Conservation (phyloP, 257 asterid genomes). For the Ajuga chamaepitys region DNA sequence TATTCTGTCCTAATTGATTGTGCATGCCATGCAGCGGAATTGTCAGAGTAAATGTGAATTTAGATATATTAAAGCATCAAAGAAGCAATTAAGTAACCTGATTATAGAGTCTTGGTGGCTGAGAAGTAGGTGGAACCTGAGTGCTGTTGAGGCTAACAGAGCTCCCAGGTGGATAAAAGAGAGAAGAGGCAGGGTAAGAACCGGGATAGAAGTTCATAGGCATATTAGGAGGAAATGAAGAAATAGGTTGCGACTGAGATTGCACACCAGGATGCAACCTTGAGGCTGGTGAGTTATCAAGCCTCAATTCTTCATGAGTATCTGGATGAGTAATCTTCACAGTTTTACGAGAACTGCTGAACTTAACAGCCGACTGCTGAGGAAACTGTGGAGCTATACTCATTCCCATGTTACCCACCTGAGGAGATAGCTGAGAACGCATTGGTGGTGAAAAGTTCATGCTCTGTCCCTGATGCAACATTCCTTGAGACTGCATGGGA, state of each 20-base stretch:
- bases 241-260: slow-evolving; percentile 57
- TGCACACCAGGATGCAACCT: slow-evolving; percentile 54
- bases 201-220: slow-evolving; percentile 37
- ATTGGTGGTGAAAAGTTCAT: slow-evolving; percentile 56
- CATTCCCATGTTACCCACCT: slow-evolving; percentile 65
- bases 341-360: slow-evolving; percentile 41
- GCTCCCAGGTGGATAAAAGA: slow-evolving; percentile 34
- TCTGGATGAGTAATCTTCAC: slow-evolving; percentile 86
- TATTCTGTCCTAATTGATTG: neutral
- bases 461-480: slow-evolving; percentile 69
- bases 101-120: slow-evolving; percentile 41
- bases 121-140: slow-evolving; percentile 44
- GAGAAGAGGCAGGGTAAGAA: slow-evolving; percentile 42
- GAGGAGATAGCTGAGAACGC: slow-evolving; percentile 57
- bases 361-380: slow-evolving; percentile 48
- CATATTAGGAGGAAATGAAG: slow-evolving; percentile 52
- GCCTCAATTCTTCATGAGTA: slow-evolving; percentile 75
- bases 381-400: slow-evolving; percentile 51
- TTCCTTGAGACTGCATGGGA: slow-evolving; percentile 65
- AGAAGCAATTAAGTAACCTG: slow-evolving; percentile 42
- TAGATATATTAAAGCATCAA: neutral
- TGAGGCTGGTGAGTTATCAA: slow-evolving; percentile 50
- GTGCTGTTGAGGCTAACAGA: slow-evolving; percentile 43
- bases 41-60: neutral
- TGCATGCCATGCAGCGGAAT: neutral